Conservation (phyloP, 495 filamentous ascomycete genomes). For the Aspergillus coremiiformis region DNA sequence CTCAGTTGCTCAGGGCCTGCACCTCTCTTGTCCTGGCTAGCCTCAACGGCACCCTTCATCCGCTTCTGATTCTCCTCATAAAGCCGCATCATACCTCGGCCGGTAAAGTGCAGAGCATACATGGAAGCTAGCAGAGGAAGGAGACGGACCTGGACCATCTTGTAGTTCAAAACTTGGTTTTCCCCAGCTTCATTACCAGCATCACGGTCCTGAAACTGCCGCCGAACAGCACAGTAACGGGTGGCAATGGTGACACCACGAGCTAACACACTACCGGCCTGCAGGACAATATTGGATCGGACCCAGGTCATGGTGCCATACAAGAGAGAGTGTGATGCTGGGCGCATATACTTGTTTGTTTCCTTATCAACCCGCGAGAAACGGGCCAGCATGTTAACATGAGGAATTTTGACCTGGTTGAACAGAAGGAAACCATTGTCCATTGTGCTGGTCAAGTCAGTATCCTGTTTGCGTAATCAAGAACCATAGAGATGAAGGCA, state of each 20-base stretch:
- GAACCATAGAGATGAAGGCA: not conserved
- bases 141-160: slow-evolving; percentile 66
- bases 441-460: slow-evolving; percentile 46
- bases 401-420: slow-evolving; percentile 62
- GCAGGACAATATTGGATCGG: slow-evolving; percentile 61
- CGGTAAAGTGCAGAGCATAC: slow-evolving; percentile 69
- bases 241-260: slow-evolving; percentile 69
- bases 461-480: not conserved
- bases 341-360: slow-evolving; percentile 55
- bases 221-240: slow-evolving; percentile 58
- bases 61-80: slow-evolving; percentile 59
- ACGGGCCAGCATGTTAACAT: slow-evolving; percentile 60
- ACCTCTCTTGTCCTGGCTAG: slow-evolving; percentile 42
- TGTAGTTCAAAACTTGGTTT: slow-evolving; percentile 66
- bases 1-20: slow-evolving; percentile 58
- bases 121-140: slow-evolving; percentile 64
- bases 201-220: slow-evolving; percentile 67
- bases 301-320: slow-evolving; percentile 71
- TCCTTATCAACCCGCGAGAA: slow-evolving; percentile 55
- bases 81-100: slow-evolving; percentile 57
- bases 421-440: slow-evolving; percentile 72
- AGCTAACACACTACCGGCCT: slow-evolving; percentile 59
- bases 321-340: slow-evolving; percentile 54
- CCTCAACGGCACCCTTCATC: slow-evolving; percentile 42
- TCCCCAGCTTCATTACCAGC: slow-evolving; percentile 49